Base-by-base conservation (phyloP, 2,329 filamentous ascomycete genomes). In the Bipolaris victoriae region DNA sequence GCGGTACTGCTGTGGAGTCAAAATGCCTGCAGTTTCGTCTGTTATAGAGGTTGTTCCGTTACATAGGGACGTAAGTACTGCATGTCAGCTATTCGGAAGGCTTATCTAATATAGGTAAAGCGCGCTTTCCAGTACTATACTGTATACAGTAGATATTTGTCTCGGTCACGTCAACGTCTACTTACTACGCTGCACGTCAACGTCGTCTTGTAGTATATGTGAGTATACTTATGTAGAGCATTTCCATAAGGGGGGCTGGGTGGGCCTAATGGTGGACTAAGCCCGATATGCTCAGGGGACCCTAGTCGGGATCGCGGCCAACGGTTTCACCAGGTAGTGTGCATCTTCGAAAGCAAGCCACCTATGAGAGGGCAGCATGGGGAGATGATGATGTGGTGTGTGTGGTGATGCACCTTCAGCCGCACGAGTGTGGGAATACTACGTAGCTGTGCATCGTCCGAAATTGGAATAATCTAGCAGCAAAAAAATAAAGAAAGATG, bases 251-350 rank as follows among this genome's bases (percentile, higher is more conserved):
- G 31, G 31, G 45, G 45, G 43, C 15, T 10, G 37, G 5, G 20
- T 16, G 39, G 39, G 20, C 39, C 33, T 37, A 7, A 16, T 11
- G 31, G 31, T 29, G 26, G 10, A 35, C 31, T 37, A 47, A 31
- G 18, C 45, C 45, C 40, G 31, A 56, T 29, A 26, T 33, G 29
- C 49, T 43, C 35, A 47, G 35, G 48, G 53, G 48, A 47, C 29
- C 53, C 53, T 20, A 31, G 53, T 29, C 41, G 7, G 36, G 16
- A 16, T 26, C 15, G 33, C 29, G 31, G 31, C 45, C 49, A 47
- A 45, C 54, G 44, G 54, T 52, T 52, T 56, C 49, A 56, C 15
- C 51, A 20, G 24, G 41, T 20, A 47, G 43, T 36, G 39, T 36
- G 24, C 51, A 45, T 45, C 6, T 31, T 31, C 26, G 7, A 29